Percentiles rank a stretch among this genome's conserved stretches.
These are phyloP conservation scores for Mayamaea pseudoterrestris DNA, from an alignment of 108 stramenopile species.

Conservation along the genomic window DNA sequence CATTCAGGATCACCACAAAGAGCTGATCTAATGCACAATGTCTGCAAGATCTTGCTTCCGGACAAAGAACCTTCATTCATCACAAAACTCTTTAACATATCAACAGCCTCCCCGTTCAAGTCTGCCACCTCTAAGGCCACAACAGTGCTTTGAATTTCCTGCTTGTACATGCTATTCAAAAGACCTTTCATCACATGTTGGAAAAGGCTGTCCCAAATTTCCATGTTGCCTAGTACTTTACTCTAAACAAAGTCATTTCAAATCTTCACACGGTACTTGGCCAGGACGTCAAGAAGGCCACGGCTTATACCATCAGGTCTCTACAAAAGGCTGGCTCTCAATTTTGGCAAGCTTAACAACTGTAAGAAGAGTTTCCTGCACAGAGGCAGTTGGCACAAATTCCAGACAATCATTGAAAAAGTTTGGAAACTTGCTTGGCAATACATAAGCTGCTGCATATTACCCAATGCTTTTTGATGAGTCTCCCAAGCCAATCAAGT, in stretches of 20 bases:
- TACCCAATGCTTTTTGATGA: too few relatives aligned
- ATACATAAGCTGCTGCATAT: slow-evolving; percentile 99
- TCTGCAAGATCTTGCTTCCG: slow-evolving; percentile 98
- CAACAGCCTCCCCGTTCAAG: slow-evolving; percentile 95
- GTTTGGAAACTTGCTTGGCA: slow-evolving; percentile 98
- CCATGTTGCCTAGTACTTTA: slow-evolving; percentile 82
- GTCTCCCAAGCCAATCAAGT: too few relatives aligned
- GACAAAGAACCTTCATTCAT: slow-evolving; percentile 98
- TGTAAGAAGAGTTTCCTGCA: slow-evolving; percentile 96
- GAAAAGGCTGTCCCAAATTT: slow-evolving; percentile 79
- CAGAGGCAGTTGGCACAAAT: slow-evolving; percentile 96
- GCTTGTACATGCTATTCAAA: slow-evolving; percentile 94
- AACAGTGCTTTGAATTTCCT: slow-evolving; percentile 98
- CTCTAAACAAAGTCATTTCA: slow-evolving; percentile 97
- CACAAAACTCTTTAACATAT: slow-evolving; percentile 96
- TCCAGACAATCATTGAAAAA: slow-evolving; percentile 99
- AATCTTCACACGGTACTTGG: slow-evolving; percentile 96
- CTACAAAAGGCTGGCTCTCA: slow-evolving; percentile 96
- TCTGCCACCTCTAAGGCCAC: slow-evolving; percentile 99
- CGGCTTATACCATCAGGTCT: slow-evolving; percentile 92
- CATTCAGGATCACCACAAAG: slow-evolving; percentile 90
- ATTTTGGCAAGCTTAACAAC: slow-evolving; percentile 99
- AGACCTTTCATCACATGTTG: slow-evolving; percentile 99
- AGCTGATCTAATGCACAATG: slow-evolving; percentile 98
- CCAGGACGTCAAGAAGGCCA: slow-evolving; percentile 97